Conservation (phyloP, 2,329 filamentous ascomycete genomes). For the Neophaeococcomyces mojaviensis region DNA sequence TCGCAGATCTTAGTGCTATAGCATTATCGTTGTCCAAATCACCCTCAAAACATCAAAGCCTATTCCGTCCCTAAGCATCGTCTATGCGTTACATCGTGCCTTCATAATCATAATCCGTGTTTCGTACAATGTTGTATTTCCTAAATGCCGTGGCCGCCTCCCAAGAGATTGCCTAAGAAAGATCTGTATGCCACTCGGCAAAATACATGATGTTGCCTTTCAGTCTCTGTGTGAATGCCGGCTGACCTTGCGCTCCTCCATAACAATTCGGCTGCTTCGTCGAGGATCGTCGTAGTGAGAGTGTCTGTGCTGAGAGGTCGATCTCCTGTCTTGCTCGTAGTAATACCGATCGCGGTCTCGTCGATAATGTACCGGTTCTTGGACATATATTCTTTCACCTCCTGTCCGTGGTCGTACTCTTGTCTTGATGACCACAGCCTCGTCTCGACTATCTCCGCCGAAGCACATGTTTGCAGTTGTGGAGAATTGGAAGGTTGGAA, state of each 20-base stretch:
- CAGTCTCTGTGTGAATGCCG: background rate
- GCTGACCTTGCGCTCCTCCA: conserved; percentile 5
- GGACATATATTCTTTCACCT: conserved; percentile 4
- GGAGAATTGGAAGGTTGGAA: background rate
- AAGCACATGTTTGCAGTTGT: conserved; percentile 5
- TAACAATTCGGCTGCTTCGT: conserved; percentile 3
- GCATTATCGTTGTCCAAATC: background rate
- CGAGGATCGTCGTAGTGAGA: conserved; percentile 2
- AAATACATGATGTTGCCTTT: background rate
- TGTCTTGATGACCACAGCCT: conserved; percentile 6
- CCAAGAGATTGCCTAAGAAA: too few relatives aligned
- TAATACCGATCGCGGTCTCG: too few relatives aligned
- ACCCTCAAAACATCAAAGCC: background rate
- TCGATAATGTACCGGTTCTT: background rate
- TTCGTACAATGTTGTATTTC: too few relatives aligned
- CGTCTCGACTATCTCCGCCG: background rate
- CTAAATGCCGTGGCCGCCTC: too few relatives aligned
- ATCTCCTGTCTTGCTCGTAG: too few relatives aligned
- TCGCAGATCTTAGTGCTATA: background rate
- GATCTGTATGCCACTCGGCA: background rate
- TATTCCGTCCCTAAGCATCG: background rate
- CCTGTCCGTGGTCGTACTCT: conserved; percentile 1
- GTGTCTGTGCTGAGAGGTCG: background rate
- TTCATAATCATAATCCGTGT: too few relatives aligned
- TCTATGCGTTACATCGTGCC: too few relatives aligned